Conservation (phyloP, 257 asterid species). For the Verbena officinalis region DNA sequence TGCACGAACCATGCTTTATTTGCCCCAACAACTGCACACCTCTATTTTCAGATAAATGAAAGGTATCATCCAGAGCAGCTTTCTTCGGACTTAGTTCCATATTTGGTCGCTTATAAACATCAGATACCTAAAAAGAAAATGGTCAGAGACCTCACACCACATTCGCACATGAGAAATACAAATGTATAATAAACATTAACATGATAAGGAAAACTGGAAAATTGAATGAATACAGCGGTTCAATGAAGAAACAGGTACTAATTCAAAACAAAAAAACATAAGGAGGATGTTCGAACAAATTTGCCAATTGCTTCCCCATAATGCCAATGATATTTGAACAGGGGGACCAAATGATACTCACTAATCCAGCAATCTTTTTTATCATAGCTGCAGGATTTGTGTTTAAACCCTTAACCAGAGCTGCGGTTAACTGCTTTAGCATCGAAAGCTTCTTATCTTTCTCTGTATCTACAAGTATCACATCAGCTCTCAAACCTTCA, state of each 20-base stretch:
- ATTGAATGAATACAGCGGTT: slow-evolving; percentile 18
- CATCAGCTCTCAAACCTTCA: slow-evolving; percentile 82
- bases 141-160: slow-evolving; percentile 34
- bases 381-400: slow-evolving; percentile 77
- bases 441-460: slow-evolving; percentile 89
- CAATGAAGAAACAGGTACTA: not conserved
- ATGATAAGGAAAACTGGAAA: slow-evolving; percentile 22
- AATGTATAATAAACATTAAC: slow-evolving; percentile 23
- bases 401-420: slow-evolving; percentile 87
- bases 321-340: slow-evolving; percentile 8
- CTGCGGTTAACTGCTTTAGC: slow-evolving; percentile 79
- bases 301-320: not conserved
- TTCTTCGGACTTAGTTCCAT: slow-evolving; percentile 77
- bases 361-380: slow-evolving; percentile 96
- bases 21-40: slow-evolving; percentile 93
- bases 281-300: slow-evolving; percentile 7
- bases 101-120: slow-evolving; percentile 82
- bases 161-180: slow-evolving; percentile 5
- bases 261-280: not conserved
- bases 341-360: slow-evolving; percentile 41
- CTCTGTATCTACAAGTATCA: slow-evolving; percentile 81
- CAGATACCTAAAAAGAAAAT: slow-evolving; percentile 68
- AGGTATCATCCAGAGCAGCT: slow-evolving; percentile 61
- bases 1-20: slow-evolving; percentile 90
- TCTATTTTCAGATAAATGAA: slow-evolving; percentile 57